Percentiles rank a stretch among this genome's conserved stretches.
phyloP scores from a whole-genome alignment of 2,329 filamentous ascomycete species.

The Botryosphaeria dothidea region DNA sequence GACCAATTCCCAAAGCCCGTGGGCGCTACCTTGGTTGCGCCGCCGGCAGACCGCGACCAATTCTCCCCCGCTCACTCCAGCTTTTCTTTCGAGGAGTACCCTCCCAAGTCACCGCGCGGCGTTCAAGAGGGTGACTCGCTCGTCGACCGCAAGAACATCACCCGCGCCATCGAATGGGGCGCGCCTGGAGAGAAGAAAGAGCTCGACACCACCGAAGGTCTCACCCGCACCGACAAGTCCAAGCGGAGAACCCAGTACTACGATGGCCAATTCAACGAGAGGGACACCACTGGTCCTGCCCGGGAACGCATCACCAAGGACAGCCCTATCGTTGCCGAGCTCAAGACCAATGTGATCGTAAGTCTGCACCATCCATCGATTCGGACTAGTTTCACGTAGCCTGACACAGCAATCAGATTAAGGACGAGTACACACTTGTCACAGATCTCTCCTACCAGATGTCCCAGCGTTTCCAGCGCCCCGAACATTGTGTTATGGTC shows the following conservation, averaged over 20 bases:
- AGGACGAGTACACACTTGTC: constrained; percentile 74
- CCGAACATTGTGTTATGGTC: constrained; percentile 72
- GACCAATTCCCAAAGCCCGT: constrained; percentile 37
- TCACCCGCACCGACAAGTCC: constrained; percentile 25
- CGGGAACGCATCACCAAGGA: constrained; percentile 47
- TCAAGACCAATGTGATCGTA: constrained; percentile 55
- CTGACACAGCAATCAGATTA: constrained; percentile 55
- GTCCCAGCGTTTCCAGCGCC: constrained; percentile 72
- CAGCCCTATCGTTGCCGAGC: constrained; percentile 49
- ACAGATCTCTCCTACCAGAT: constrained; percentile 73
- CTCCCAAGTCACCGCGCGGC: constrained; percentile 30
- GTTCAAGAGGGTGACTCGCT: constrained; percentile 23
- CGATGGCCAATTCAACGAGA: constrained; percentile 41
- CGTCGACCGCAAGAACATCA: constrained; percentile 22
- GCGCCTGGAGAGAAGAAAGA: constrained; percentile 27
- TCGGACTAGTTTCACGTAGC: background rate
- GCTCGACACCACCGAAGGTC: background rate
- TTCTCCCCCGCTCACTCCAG: constrained; percentile 38
- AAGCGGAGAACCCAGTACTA: constrained; percentile 39
- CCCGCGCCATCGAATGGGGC: constrained; percentile 25
- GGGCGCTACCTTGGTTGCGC: constrained; percentile 32
- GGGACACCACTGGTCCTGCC: constrained; percentile 34
- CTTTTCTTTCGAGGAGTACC: constrained; percentile 37
- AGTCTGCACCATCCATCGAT: constrained; percentile 24
- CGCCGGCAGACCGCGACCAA: constrained; percentile 30